Base-by-base conservation (phyloP, 768 basidiomycete genomes). In the Candolleomyces efflorescens region DNA sequence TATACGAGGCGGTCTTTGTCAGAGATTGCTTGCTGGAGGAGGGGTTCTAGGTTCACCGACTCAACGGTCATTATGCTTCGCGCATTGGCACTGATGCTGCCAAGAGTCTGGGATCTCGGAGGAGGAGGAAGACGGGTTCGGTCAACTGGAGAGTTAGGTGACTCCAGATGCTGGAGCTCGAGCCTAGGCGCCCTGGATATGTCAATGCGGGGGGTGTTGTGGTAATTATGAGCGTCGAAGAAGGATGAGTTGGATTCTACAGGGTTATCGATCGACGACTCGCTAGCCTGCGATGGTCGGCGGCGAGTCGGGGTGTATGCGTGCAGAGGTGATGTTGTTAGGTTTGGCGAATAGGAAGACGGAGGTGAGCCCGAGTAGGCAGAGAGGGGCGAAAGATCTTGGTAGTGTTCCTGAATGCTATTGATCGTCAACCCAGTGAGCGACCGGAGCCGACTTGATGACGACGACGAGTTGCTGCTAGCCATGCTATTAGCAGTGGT, bases 1-100 rank as follows among this genome's bases (percentile, higher is more conserved):
- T 73, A 61, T 41, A 75, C 65, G 37, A 73, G 66, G 7, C 60
- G 47, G 22, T 62, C 59, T 9, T 64, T 62, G 36, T 70, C 66
- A 13, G 64, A 58, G 36, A 65, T 61, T 20, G 73, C 68, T 37
- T 68, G 64, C 54, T 59, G 58, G 27, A 68, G 62, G n/a, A 51
- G 56, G 17, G 61, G 48, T 24, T 61, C 41, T 36, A 65, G 65
- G n/a, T 55, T 58, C 22, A 61, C 62, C 15, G 67, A 64, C 24
- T 67, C 64, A 10, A 56, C 50, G 18, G 66, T 65, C 15, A 60
- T 18, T 10, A 62, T 56, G 55, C 67, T 70, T 55, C 46, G 23
- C 9, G 48, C 41, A n/a, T 41, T 62, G 13, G 52, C 37, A 23
- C 39, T 27, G 37, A 32, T 17, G 6, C 15, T 53, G 17, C 36